Evolutionary conservation across 257 asterid genomes (phyloP), one percentile per base, ranked within the genome.

Genomic region (Eustoma russellianum): DNA sequence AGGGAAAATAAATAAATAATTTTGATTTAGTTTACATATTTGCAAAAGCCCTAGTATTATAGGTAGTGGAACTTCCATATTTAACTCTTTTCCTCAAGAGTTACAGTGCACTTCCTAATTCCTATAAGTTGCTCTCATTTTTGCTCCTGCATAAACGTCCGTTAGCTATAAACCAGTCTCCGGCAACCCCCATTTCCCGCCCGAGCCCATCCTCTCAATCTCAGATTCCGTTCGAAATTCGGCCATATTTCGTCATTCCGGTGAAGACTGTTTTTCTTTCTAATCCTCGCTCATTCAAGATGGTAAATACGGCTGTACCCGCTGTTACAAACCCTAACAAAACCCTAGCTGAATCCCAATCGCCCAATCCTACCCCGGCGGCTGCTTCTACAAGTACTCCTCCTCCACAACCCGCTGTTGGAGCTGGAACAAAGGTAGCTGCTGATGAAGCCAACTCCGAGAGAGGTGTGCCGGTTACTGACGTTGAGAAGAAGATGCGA

Each of bases 401-500:
- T 62, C 53, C 56, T 7, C 61, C n/a, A 12, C 66, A 13, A 18
- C 52, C 76, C 14, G 71, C 40, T 9, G 76, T 58, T 15, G 79
- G 50, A 43, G 87, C 50, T 38, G 80, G 69, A 51, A 35, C 77
- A 63, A 75, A 73, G 58, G 74, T 63, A 33, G 66, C 43, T 38
- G 13, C 18, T 16, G 17, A 18, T 41, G 9, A 34, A 0, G 47
- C 12, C 12, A 38, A 38, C 43, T 38, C 43, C 12, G 43, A 38
- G 11, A 38, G 11, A 55, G 74, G 61, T 43, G 77, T 55, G 41
- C 69, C 69, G n/a, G 86, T 41, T 13, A 69, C 83, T 17, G 88
- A 72, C 72, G 63, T 79, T 30, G 77, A 85, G 76, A 91, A 91
- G 80, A 91, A 87, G 83, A 82, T 84, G 73, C 82, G 81, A 66